These are phyloP conservation scores for Pinus taeda DNA, from an alignment of 75 land plant genomes.

Conservation along the genomic window DNA sequence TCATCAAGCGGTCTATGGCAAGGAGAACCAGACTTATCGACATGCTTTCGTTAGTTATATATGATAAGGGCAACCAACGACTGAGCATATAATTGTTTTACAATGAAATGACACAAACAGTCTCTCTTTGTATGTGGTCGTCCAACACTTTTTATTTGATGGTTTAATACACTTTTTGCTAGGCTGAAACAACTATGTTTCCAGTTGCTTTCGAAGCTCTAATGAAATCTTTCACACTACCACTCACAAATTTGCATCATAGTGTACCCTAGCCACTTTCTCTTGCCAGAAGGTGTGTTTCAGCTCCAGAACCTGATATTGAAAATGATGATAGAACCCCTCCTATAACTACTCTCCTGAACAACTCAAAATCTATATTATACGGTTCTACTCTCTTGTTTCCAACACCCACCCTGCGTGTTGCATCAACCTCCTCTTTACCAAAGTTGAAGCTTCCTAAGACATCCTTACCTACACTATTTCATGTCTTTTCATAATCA, in stretches of 20 bases:
- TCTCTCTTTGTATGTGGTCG: too few relatives aligned
- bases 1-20: too few relatives aligned
- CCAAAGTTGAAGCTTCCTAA: not conserved
- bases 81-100: too few relatives aligned
- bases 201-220: conserved; percentile 6
- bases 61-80: too few relatives aligned
- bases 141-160: too few relatives aligned
- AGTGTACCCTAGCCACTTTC: conserved; percentile 35
- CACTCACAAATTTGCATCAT: conserved; percentile 27
- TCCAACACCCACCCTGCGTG: conserved; percentile 7
- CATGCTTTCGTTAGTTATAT: too few relatives aligned
- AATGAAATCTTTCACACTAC: conserved; percentile 19
- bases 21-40: too few relatives aligned
- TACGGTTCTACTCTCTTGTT: conserved; percentile 27
- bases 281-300: conserved; percentile 33
- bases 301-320: conserved; percentile 13
- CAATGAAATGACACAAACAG: too few relatives aligned
- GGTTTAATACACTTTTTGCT: too few relatives aligned
- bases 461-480: not conserved
- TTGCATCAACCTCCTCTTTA: not conserved
- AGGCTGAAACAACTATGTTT: not conserved
- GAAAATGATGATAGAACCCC: conserved; percentile 33
- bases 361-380: conserved; percentile 42
- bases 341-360: conserved; percentile 23
- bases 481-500: not conserved